Evolutionary conservation across 1,284 basidiomycete genomes (phyloP), one percentile per base, ranked within the genome.

Genomic region (Inonotus obliquus): DNA sequence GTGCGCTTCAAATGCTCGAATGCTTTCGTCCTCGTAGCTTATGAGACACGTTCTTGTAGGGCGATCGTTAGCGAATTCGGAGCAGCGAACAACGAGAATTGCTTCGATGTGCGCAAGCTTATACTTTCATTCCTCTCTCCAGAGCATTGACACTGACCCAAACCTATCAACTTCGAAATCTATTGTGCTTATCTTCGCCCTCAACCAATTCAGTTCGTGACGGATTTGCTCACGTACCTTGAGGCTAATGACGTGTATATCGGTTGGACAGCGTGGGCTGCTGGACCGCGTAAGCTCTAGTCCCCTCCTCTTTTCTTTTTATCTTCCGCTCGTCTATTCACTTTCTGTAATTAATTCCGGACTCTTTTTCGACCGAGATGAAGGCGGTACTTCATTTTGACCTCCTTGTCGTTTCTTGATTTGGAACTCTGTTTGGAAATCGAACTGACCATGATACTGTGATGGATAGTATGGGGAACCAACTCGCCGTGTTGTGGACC

Each of bases 231-330:
- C 6, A 70, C 67, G 25, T 80, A 76, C 65, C 70, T 80, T 44
- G 68, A 69, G 3, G 69, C 69, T 17, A 80, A 79, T 63, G 75
- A 77, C 55, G 78, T 73, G 37, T 79, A 77, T 65, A 79, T 80
- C 54, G 78, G 78, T 21, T 80, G 78, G 78, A 60, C 75, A 0
- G 75, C 75, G 35, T 80, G 78, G 78, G 78, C 78, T 63, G 78
- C 78, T 51, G 78, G 78, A 52, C 78, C 78, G n/a, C 62, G 77
- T 79, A 65, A 51, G 74, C 72, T 25, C 13, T 61, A 35, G 47
- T 25, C 13, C 23, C 29, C 56, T 4, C 32, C 45, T 41, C 23
- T 41, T n/a, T 32, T 21, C 29, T 41, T 32, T 49, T 49, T 21
- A 19, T 37, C 29, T 17, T 21, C 25, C 17, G 17, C 2, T 48